Percentiles rank a stretch among this genome's conserved stretches.
These are phyloP conservation scores for Starmerella riodocensis DNA, from an alignment of 805 yeast species.

Conservation along the genomic window DNA sequence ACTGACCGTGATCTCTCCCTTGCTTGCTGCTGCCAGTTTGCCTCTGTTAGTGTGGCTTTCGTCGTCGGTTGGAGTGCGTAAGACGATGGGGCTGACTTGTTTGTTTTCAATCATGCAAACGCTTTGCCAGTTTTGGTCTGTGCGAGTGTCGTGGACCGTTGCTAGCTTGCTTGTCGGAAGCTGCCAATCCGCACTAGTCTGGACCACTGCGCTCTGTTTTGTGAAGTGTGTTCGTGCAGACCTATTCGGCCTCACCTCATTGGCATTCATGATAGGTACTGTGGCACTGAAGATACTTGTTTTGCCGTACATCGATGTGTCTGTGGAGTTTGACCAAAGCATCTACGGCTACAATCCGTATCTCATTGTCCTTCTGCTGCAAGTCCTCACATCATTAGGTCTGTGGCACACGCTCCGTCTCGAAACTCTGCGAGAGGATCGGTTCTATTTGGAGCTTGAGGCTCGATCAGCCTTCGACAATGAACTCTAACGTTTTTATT, in stretches of 20 bases:
- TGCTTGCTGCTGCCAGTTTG: background rate
- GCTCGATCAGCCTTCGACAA: conserved; percentile 10
- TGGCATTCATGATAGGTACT: background rate
- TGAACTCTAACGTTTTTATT: conserved; percentile 10
- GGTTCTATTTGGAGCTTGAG: conserved; percentile 9
- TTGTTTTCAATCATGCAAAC: background rate
- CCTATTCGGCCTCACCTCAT: background rate
- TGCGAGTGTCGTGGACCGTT: background rate
- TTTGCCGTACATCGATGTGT: conserved; percentile 7
- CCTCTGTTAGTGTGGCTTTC: conserved; percentile 1
- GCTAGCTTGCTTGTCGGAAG: conserved; percentile 1
- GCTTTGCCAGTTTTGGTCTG: background rate
- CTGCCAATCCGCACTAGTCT: background rate
- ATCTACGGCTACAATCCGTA: conserved; percentile 1
- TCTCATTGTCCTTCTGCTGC: background rate
- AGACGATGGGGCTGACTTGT: background rate
- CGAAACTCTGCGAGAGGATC: conserved; percentile 2
- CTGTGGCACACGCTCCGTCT: background rate
- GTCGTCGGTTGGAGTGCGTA: background rate
- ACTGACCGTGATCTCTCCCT: conserved; percentile 2
- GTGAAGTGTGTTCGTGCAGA: background rate
- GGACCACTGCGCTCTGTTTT: background rate
- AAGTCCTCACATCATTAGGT: conserved; percentile 2
- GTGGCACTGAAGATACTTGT: conserved; percentile 3
- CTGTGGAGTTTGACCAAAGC: conserved; percentile 4